Conservation (phyloP, 108 stramenopile genomes). For the Pseudonitzschia multistriata region DNA sequence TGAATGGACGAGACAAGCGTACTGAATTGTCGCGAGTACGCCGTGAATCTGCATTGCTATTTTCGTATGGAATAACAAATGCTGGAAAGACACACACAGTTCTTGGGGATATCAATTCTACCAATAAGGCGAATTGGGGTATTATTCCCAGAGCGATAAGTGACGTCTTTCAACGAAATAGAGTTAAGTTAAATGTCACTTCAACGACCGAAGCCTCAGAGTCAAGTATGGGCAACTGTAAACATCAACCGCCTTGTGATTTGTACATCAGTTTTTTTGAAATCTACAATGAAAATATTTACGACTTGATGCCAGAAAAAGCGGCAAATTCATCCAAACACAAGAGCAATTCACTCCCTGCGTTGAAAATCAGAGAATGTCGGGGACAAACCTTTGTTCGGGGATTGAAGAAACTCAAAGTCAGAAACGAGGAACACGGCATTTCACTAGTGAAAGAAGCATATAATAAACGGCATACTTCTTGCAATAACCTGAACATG, state of each 20-base stretch:
- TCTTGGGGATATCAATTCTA: constrained; percentile 68
- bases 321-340: background rate
- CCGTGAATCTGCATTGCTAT: constrained; percentile 82
- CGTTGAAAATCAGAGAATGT: constrained; percentile 88
- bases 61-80: constrained; percentile 98
- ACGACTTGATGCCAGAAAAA: constrained; percentile 77
- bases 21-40: constrained; percentile 1
- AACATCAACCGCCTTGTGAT: constrained; percentile 34
- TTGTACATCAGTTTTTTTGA: constrained; percentile 90
- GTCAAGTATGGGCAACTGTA: constrained; percentile 11
- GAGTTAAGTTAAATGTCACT: background rate
- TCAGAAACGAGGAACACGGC: constrained; percentile 60
- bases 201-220: background rate
- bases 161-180: constrained; percentile 51
- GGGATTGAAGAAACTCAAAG: constrained; percentile 76
- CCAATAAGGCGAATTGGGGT: constrained; percentile 58
- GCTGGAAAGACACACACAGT: constrained; percentile 98
- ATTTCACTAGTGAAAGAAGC: constrained; percentile 59
- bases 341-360: constrained; percentile 10
- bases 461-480: constrained; percentile 74
- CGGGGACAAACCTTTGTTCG: constrained; percentile 81
- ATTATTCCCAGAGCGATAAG: constrained; percentile 79
- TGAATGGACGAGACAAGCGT: constrained; percentile 25
- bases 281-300: constrained; percentile 97
- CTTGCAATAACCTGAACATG: constrained; percentile 87